These are phyloP conservation scores for Aspergillus flavus DNA, from an alignment of 2,329 filamentous ascomycete species.

Conservation along the genomic window DNA sequence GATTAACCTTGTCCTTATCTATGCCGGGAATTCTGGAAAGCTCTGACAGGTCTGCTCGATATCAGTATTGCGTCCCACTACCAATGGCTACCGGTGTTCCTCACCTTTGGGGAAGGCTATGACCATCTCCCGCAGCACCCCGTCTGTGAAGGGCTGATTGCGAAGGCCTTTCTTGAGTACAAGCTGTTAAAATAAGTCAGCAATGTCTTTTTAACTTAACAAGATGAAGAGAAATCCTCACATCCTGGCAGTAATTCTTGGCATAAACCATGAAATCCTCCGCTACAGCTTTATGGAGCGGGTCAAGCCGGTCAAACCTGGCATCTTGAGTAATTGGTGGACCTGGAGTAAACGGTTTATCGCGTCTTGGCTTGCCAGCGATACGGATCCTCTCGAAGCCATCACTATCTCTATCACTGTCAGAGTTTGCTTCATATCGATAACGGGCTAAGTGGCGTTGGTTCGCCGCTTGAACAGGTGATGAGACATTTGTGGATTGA, in stretches of 20 bases:
- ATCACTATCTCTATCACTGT: conserved; percentile 45
- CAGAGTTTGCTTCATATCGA: conserved; percentile 28
- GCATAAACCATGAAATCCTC: conserved; percentile 52
- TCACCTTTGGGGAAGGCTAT: conserved; percentile 49
- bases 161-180: conserved; percentile 47
- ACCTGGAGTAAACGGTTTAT: conserved; percentile 37
- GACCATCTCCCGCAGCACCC: conserved; percentile 51
- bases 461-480: conserved; percentile 57
- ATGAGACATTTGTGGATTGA: conserved; percentile 68
- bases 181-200: conserved; percentile 35
- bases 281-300: conserved; percentile 46
- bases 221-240: conserved; percentile 25
- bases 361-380: conserved; percentile 33
- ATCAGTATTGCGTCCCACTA: conserved; percentile 14
- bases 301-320: conserved; percentile 45
- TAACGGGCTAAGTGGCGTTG: conserved; percentile 36
- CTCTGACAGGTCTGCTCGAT: conserved; percentile 37
- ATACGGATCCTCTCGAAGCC: conserved; percentile 47
- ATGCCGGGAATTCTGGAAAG: conserved; percentile 46
- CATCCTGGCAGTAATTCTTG: conserved; percentile 46
- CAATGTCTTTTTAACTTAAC: background rate
- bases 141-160: conserved; percentile 51
- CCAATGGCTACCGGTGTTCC: background rate
- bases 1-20: conserved; percentile 47
- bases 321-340: conserved; percentile 51